These are phyloP conservation scores for Plasmodium gaboni DNA, from an alignment of 169 alveolate genomes.

Conservation along the genomic window DNA sequence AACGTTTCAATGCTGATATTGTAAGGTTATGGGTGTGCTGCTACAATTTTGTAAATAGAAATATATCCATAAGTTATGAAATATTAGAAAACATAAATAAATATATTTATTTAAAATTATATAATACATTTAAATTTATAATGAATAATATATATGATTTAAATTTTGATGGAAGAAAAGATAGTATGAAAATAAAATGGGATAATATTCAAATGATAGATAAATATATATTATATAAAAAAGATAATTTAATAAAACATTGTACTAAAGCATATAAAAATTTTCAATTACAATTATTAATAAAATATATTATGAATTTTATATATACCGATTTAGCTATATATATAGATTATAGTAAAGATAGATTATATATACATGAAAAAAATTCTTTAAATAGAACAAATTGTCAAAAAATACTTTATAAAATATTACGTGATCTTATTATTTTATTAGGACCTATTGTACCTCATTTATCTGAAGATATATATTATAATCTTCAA, in stretches of 20 bases:
- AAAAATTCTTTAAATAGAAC: constrained; percentile 54
- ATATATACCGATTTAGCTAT: constrained; percentile 53
- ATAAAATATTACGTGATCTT: constrained; percentile 20
- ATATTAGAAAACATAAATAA: constrained; percentile 59
- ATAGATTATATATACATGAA: constrained; percentile 58
- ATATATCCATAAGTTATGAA: constrained; percentile 36
- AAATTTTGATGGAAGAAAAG: constrained; percentile 3
- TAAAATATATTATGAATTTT: constrained; percentile 53
- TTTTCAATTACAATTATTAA: constrained; percentile 39
- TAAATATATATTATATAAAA: constrained; percentile 32
- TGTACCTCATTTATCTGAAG: constrained; percentile 72
- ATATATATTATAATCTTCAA: constrained; percentile 21
- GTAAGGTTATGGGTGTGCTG: constrained; percentile 72
- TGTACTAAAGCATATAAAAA: constrained; percentile 28
- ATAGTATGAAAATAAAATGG: constrained; percentile 2
- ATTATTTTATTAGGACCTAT: constrained; percentile 52
- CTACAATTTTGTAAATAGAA: constrained; percentile 41
- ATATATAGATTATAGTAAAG: constrained; percentile 67
- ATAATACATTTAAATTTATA: constrained; percentile 62
- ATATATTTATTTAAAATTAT: constrained; percentile 48
- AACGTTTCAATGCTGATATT: constrained; percentile 65
- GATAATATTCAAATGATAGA: constrained; percentile 63
- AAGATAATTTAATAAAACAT: constrained; percentile 28
- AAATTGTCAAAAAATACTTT: constrained; percentile 52
- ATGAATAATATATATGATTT: constrained; percentile 54